Conservation (phyloP, 352 stramenopile species). For the Plasmopara muralis region DNA sequence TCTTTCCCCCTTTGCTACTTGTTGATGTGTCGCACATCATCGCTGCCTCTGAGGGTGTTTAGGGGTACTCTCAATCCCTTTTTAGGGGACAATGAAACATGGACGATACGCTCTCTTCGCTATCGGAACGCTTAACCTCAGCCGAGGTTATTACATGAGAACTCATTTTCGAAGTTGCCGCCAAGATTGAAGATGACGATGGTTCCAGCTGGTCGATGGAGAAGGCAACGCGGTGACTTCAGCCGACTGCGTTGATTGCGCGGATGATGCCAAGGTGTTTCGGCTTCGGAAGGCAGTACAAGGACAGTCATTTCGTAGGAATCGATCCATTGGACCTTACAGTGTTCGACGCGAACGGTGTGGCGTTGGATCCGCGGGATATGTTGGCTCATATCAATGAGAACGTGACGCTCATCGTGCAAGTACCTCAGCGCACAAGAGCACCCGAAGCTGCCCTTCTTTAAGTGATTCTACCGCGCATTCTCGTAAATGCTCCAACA, state of each 20-base stretch:
- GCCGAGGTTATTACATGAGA: not conserved
- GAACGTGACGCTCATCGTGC: not conserved
- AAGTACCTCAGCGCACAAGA: not conserved
- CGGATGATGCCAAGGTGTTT: not conserved
- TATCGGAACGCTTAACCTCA: no score
- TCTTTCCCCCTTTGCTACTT: constrained; percentile 21
- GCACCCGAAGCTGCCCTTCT: not conserved
- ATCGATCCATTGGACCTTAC: not conserved
- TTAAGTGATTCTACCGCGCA: constrained; percentile 2
- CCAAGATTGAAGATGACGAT: not conserved
- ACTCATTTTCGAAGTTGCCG: not conserved
- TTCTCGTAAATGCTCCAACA: constrained; percentile 12
- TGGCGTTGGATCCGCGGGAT: not conserved
- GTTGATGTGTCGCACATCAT: constrained; percentile 22
- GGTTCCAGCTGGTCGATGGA: constrained; percentile 2
- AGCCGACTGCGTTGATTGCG: not conserved
- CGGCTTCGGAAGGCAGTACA: not conserved
- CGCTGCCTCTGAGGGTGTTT: no score
- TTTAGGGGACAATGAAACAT: no score
- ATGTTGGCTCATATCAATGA: not conserved
- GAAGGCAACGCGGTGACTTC: not conserved
- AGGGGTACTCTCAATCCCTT: no score
- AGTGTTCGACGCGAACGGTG: not conserved
- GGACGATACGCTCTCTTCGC: no score
- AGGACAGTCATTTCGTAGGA: not conserved